Base-by-base conservation (phyloP, 1,284 basidiomycete species). In the Exsudoporus floridanus region DNA sequence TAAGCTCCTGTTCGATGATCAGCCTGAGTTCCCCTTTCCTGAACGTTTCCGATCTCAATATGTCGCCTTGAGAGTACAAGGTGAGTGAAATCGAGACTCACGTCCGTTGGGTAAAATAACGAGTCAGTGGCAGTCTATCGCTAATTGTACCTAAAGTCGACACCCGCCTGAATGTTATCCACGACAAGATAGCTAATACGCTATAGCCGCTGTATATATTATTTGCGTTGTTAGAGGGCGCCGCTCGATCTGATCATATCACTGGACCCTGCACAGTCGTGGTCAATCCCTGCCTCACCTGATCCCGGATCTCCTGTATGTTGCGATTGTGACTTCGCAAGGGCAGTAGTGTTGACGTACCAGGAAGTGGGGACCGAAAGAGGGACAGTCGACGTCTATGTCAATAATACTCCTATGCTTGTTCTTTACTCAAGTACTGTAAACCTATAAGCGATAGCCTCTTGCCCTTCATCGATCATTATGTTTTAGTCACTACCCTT, bases 181-280 rank as follows among this genome's bases (percentile, higher is more conserved):
- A n/a, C 31, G 38, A 35, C 39, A 46, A 52, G 58, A 61, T 52
- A 52, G 28, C 36, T 12, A 40, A 52, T 27, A 50, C 28, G 25
- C 43, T 46, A 50, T 46, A 46, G 43, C 51, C 44, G 44, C 49
- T 25, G 46, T 31, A 37, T 44, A 23, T 40, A 27, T 47, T 43
- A 27, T 49, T 43, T 50, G 53, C 45, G 43, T 64, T 66, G 63
- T 55, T 28, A 49, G 37, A 66, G 49, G 52, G 65, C 27, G 48
- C 52, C 48, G 13, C 42, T 40, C 48, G 58, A 55, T 70, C 54
- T 37, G 45, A 66, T 49, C 49, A 37, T 48, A 56, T 56, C 54
- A 42, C 31, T 49, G 39, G 51, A 57, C 60, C 60, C 64, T 65
- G 62, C 46, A 34, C 27, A 43, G 41, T 50, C 49, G 27, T 50